Base-by-base conservation (phyloP, 768 basidiomycete genomes). In the Serendipita sp. region DNA sequence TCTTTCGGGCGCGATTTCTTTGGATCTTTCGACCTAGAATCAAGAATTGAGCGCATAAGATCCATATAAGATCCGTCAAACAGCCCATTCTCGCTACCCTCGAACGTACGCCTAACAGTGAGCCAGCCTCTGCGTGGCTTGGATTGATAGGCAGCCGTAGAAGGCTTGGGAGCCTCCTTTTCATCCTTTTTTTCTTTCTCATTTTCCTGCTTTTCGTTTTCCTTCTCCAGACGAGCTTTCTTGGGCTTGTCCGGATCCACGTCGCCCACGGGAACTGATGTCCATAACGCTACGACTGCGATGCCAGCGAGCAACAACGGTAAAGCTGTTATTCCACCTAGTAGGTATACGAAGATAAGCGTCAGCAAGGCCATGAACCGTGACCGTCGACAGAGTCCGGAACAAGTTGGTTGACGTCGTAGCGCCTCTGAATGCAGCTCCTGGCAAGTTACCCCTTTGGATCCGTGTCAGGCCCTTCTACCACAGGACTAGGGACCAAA, bases 251-350 rank as follows among this genome's bases (percentile, higher is more conserved):
- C 37, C 5, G 75, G 67, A 71, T 84, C 80, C 3, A 78, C 71
- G 70, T 84, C 80, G 37, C 79, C 81, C 32, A 88, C 80, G n/a
- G 92, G 91, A 8, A 87, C 81, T 45, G 91, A 88, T n/a, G 89
- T 89, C 78, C 93, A 92, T 67, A 87, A 73, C 72, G 80, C 82
- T 69, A 92, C 68, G 69, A 81, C 66, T 28, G 73, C 75, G 68
- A 81, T 75, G 70, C 91, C 68, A 60, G 56, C 56, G 16, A 60
- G 30, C 68, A 88, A 71, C 53, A 96, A 80, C 18, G 94, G 94
- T 65, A 96, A 76, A 74, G 95, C 88, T 2, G 94, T 95, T 67
- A 96, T 66, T 48, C 92, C 94, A 64, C 94, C 94, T 48, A 96
- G 78, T 66, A 96, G 75, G 74, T 96, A 96, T 38, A 88, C 88